Conservation (phyloP, 148 eudicot species). For the Diospyros kaki region DNA sequence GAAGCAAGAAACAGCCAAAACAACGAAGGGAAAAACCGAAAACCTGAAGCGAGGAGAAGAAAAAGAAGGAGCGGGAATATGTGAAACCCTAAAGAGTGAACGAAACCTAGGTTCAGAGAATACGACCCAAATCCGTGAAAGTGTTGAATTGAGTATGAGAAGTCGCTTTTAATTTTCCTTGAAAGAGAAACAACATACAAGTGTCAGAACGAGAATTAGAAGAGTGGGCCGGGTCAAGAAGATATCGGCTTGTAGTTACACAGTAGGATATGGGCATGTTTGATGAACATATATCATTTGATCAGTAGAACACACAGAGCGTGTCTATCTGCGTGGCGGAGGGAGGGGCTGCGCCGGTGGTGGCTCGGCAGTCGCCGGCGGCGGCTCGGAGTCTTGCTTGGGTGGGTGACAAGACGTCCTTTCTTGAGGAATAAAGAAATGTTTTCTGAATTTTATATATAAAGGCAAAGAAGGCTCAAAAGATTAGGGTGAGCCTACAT, state of each 20-base stretch:
- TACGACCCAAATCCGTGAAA: background rate
- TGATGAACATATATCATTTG: background rate
- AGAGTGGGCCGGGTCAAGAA: background rate
- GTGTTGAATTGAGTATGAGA: too few species aligned
- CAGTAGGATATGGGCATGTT: background rate
- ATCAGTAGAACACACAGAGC: background rate
- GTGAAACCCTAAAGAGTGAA: background rate
- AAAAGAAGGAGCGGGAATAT: background rate
- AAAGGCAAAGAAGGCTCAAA: background rate
- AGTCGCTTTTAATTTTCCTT: too few species aligned
- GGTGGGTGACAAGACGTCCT: constrained; percentile 18
- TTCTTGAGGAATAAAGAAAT: constrained; percentile 16
- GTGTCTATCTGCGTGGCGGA: background rate
- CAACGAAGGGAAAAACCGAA: background rate
- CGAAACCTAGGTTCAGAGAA: background rate
- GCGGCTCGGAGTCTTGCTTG: background rate
- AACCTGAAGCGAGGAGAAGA: background rate
- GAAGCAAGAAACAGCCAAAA: constrained; percentile 1
- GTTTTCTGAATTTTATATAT: constrained; percentile 1
- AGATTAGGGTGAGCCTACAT: constrained; percentile 16
- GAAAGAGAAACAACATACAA: background rate
- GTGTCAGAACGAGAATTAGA: too few species aligned
- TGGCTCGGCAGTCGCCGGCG: background rate
- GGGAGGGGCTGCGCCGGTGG: background rate
- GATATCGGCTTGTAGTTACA: background rate